Evolutionary conservation across 2,329 filamentous ascomycete genomes (phyloP).

Genomic region (Colletotrichum higginsianum): DNA sequence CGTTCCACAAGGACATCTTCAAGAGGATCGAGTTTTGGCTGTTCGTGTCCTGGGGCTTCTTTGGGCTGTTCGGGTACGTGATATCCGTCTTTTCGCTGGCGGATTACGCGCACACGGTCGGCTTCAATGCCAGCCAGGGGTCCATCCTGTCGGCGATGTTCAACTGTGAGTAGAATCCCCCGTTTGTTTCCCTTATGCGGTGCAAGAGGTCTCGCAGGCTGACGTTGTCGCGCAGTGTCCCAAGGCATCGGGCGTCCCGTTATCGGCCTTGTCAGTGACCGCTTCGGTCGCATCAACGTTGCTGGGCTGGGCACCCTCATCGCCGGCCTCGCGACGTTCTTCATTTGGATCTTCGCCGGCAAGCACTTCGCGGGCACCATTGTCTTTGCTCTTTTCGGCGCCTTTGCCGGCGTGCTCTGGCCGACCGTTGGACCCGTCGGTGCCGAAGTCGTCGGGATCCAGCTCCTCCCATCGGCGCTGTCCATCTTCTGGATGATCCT

Average conservation of each 20-base stretch:
- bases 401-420: constrained; percentile 81
- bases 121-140: constrained; percentile 76
- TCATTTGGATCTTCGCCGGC: constrained; percentile 81
- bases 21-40: constrained; percentile 74
- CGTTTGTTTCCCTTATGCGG: too few relatives aligned
- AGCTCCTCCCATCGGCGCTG: constrained; percentile 75
- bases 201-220: not conserved
- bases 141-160: constrained; percentile 81
- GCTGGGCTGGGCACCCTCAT: constrained; percentile 75
- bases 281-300: constrained; percentile 80
- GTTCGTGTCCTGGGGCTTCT: constrained; percentile 77
- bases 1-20: constrained; percentile 77
- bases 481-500: constrained; percentile 81
- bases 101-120: constrained; percentile 79
- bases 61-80: constrained; percentile 81
- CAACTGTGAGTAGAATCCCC: constrained; percentile 67
- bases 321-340: constrained; percentile 75
- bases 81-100: constrained; percentile 84
- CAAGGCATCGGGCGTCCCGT: constrained; percentile 79
- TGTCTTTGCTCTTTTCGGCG: constrained; percentile 79
- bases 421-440: constrained; percentile 78
- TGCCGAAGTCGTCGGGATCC: constrained; percentile 81
- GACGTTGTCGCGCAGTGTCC: constrained; percentile 55
- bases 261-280: constrained; percentile 81
- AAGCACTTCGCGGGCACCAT: constrained; percentile 76